These are phyloP conservation scores for Pisolithus sp. DNA, from an alignment of 768 basidiomycete species.

Conservation along the genomic window DNA sequence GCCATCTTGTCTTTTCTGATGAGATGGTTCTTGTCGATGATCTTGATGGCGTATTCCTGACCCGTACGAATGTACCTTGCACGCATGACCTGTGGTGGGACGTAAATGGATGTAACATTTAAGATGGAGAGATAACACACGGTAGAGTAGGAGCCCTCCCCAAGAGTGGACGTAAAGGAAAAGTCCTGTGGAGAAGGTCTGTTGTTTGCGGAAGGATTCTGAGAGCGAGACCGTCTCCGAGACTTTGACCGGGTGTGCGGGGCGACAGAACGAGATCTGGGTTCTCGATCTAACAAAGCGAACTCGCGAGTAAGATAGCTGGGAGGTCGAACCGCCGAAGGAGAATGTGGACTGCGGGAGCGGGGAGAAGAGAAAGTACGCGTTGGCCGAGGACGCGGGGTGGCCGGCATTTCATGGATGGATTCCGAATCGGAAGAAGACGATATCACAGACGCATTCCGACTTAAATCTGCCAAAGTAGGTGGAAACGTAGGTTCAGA, in stretches of 20 bases:
- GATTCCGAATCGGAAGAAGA: slow-evolving; percentile 55
- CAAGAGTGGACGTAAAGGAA: slow-evolving; percentile 64
- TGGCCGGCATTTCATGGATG: slow-evolving; percentile 33
- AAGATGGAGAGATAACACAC: slow-evolving; percentile 37
- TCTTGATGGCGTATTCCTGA: slow-evolving; percentile 70
- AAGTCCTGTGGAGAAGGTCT: slow-evolving; percentile 55
- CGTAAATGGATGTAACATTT: slow-evolving; percentile 7
- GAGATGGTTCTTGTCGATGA: slow-evolving; percentile 79
- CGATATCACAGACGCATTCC: slow-evolving; percentile 73
- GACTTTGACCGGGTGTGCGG: slow-evolving; percentile 35
- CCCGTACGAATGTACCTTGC: slow-evolving; percentile 49
- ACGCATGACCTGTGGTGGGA: slow-evolving; percentile 44
- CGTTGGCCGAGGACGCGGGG: slow-evolving; percentile 47
- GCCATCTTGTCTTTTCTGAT: slow-evolving; percentile 71
- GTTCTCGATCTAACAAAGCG: slow-evolving; percentile 27
- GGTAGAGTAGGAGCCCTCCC: slow-evolving; percentile 79
- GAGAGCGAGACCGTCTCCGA: slow-evolving; percentile 32
- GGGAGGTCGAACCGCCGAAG: slow-evolving; percentile 35
- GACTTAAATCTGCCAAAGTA: slow-evolving; percentile 58
- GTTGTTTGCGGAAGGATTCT: slow-evolving; percentile 42
- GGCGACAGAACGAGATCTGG: slow-evolving; percentile 6
- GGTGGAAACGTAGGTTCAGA: slow-evolving; percentile 22
- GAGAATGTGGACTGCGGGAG: slow-evolving; percentile 45
- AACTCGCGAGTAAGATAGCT: slow-evolving; percentile 56
- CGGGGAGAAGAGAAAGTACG: slow-evolving; percentile 63